These are phyloP conservation scores for Beauveria sp. DNA, from an alignment of 2,329 filamentous ascomycete genomes.

Conservation along the genomic window DNA sequence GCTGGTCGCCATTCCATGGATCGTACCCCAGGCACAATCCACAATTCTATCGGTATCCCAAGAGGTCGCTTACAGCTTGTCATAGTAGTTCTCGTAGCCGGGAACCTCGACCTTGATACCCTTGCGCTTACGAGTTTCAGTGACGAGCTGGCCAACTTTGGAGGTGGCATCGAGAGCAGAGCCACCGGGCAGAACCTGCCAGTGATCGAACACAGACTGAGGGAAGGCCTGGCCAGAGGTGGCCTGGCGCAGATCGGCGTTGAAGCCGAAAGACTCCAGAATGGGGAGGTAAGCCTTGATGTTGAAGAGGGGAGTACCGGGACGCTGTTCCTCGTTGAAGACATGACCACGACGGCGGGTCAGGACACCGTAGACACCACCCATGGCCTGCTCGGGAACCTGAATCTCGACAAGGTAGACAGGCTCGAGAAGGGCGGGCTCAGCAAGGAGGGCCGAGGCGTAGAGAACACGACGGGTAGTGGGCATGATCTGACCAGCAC, in stretches of 20 bases:
- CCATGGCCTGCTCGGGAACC: constrained; percentile 97
- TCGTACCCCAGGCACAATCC: constrained; percentile 35
- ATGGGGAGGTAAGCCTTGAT: constrained; percentile 96
- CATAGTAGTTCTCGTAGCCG: constrained; percentile 95
- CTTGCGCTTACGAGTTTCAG: constrained; percentile 96
- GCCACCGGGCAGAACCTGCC: constrained; percentile 91
- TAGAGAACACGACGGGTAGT: constrained; percentile 97
- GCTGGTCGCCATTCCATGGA: constrained; percentile 32
- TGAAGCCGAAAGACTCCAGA: constrained; percentile 99
- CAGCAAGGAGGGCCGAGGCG: constrained; percentile 81
- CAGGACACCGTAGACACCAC: constrained; percentile 99
- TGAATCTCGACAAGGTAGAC: constrained; percentile 99
- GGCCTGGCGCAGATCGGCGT: constrained; percentile 85
- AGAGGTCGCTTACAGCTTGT: constrained; percentile 78
- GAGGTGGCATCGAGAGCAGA: constrained; percentile 76
- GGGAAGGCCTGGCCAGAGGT: constrained; percentile 99
- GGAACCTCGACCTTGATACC: constrained; percentile 96
- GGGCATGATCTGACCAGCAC: constrained; percentile 97
- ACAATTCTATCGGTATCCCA: constrained; percentile 36
- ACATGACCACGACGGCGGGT: constrained; percentile 98
- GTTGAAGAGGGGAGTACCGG: constrained; percentile 98
- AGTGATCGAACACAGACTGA: constrained; percentile 98
- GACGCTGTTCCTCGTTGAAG: constrained; percentile 96
- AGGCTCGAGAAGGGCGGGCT: constrained; percentile 88
- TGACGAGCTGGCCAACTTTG: constrained; percentile 77